Percentiles rank a stretch among this genome's conserved stretches.
phyloP scores from a whole-genome alignment of 2,329 filamentous ascomycete genomes.

The Colletotrichum neosansevieriae region DNA sequence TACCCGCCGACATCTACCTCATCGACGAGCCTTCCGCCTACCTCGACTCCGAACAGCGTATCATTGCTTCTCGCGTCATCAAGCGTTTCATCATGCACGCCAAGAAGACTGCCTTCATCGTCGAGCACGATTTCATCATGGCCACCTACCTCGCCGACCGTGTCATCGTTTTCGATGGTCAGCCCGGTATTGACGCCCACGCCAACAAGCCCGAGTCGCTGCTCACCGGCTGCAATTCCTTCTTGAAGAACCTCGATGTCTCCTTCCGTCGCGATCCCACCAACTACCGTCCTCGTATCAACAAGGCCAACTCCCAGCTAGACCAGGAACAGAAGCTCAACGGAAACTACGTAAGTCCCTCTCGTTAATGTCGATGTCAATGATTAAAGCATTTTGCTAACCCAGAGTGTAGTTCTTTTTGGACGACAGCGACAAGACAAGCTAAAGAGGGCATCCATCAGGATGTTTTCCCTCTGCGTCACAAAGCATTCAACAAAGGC shows the following conservation, averaged over 20 bases:
- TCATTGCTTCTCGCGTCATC: slow-evolving; percentile 95
- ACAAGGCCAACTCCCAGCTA: slow-evolving; percentile 94
- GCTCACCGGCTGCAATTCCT: slow-evolving; percentile 94
- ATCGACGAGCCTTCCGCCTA: slow-evolving; percentile 99
- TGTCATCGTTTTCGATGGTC: slow-evolving; percentile 97
- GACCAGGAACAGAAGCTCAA: slow-evolving; percentile 96
- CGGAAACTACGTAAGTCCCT: slow-evolving; percentile 85
- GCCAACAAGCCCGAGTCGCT: slow-evolving; percentile 93
- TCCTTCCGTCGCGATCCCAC: slow-evolving; percentile 98
- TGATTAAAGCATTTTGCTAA: slow-evolving; percentile 36
- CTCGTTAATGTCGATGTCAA: background rate
- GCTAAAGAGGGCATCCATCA: slow-evolving; percentile 67
- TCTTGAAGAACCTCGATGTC: slow-evolving; percentile 96
- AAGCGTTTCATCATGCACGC: slow-evolving; percentile 99
- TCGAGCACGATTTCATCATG: slow-evolving; percentile 99
- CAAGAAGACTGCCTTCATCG: slow-evolving; percentile 99
- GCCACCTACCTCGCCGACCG: slow-evolving; percentile 82
- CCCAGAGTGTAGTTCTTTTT: slow-evolving; percentile 81
- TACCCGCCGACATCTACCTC: slow-evolving; percentile 97
- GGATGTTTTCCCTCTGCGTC: slow-evolving; percentile 48
- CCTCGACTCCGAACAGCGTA: slow-evolving; percentile 98
- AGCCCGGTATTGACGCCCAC: slow-evolving; percentile 88
- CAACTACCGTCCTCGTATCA: slow-evolving; percentile 97
- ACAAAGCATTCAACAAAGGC: slow-evolving; percentile 57
- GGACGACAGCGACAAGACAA: slow-evolving; percentile 76